Percentiles rank a stretch among this genome's conserved stretches.
Conservation (phyloP, 805 yeast species). For the Wickerhamomyces subpelliculosus region DNA sequence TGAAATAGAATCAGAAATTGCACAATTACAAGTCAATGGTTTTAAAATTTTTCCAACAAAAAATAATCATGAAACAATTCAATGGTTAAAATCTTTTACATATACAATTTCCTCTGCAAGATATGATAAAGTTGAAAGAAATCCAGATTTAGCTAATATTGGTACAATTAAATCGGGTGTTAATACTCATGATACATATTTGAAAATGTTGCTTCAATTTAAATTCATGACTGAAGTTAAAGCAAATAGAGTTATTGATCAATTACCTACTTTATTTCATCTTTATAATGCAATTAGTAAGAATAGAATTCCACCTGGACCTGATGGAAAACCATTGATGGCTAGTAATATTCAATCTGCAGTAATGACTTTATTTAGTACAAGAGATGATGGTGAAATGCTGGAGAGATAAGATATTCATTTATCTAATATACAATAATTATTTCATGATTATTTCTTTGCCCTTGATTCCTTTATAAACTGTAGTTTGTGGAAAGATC, state of each 20-base stretch:
- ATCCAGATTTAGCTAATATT: constrained; percentile 46
- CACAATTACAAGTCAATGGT: constrained; percentile 40
- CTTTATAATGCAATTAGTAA: constrained; percentile 20
- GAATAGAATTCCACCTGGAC: constrained; percentile 33
- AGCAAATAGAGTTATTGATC: constrained; percentile 36
- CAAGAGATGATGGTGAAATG: constrained; percentile 42
- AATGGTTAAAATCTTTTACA: constrained; percentile 51
- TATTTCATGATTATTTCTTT: constrained; percentile 2
- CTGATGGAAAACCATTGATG: constrained; percentile 37
- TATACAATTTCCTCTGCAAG: constrained; percentile 46
- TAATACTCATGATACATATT: constrained; percentile 37
- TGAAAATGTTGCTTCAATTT: constrained; percentile 48
- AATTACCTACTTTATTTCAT: constrained; percentile 32
- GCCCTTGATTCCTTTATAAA: constrained; percentile 10
- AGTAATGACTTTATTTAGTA: constrained; percentile 39
- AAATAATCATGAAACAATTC: constrained; percentile 37
- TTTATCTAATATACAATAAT: too few relatives aligned
- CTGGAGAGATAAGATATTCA: constrained; percentile 3
- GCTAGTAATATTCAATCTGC: constrained; percentile 45
- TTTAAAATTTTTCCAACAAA: constrained; percentile 45
- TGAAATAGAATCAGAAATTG: constrained; percentile 34
- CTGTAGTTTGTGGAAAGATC: constrained; percentile 15
- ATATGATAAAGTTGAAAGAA: constrained; percentile 50
- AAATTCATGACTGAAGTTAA: constrained; percentile 48
- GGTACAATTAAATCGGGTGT: constrained; percentile 50